Evolutionary conservation across 1,139 yeast species (phyloP), one percentile per base, ranked within the genome.

Genomic region (Candida sp.): DNA sequence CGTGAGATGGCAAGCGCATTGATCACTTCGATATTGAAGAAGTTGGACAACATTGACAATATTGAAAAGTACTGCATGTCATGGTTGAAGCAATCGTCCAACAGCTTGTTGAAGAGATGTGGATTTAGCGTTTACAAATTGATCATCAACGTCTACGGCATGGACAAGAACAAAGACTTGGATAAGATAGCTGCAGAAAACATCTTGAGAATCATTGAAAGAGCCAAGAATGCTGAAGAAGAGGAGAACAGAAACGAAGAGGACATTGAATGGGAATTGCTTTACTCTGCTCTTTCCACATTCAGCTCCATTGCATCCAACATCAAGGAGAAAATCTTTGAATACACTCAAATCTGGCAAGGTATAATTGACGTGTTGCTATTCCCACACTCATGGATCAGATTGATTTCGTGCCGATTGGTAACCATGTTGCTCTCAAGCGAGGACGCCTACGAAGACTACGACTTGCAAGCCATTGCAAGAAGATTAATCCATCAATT

Each of bases 381-480:
- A 48, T 94, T 83, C 66, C 98, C 98, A 2, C 98, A 93, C 66
- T 80, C 96, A 0, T 93, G 98, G 98, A 88, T 93, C 9, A 83
- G 98, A 62, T 75, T 89, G 50, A 74, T 83, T 4, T 72, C 96
- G 0, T 73, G 88, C n/a, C 77, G 93, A 47, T 72, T 91, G 44
- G 67, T 86, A 39, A 85, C 86, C 1, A 63, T 72, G 3, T 65
- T 87, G 44, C 70, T 89, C 47, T 62, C 76, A 3, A 77, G 78
- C 51, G 54, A 73, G 39, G 75, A 71, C 17, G 53, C 73, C 40
- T 75, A 72, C 17, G 63, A 67, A 5, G 65, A 64, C 33, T 68
- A 70, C 40, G 80, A 81, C 46, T 62, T 88, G 30, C 96, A 89
- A 65, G 79, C 82, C 0, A 79, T 88, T 44, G 90, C 90, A 0